phyloP scores from a whole-genome alignment of 2,329 filamentous ascomycete species.

The Ophiostoma quercus region DNA sequence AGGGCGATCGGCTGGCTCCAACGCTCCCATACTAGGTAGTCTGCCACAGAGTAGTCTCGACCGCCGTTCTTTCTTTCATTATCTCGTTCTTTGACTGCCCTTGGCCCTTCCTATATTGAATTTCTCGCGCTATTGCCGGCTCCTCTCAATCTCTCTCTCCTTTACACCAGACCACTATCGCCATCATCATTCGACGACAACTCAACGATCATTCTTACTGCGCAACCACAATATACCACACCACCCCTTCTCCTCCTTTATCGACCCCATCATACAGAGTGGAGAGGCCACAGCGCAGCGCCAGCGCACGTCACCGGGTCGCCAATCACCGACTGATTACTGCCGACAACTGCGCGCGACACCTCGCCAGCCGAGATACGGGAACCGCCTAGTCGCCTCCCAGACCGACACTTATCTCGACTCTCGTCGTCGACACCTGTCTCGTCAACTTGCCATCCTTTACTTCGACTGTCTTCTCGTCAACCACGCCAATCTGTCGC shows the following conservation, averaged over 20 bases:
- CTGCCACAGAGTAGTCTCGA: not conserved
- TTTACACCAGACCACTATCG: not conserved
- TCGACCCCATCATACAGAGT: conserved; percentile 5
- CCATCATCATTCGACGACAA: not conserved
- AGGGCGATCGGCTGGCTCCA: not conserved
- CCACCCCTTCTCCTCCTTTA: not conserved
- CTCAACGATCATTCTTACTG: not conserved
- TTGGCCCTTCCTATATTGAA: not conserved
- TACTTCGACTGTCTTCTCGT: not conserved
- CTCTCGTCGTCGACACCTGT: not conserved
- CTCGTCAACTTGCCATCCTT: not conserved
- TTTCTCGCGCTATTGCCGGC: not conserved
- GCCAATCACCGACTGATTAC: conserved; percentile 15
- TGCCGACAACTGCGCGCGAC: conserved; percentile 9
- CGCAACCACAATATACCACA: not conserved
- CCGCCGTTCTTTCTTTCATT: not conserved
- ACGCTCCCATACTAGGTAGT: not conserved
- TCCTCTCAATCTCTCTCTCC: not conserved
- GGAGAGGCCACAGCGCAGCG: conserved; percentile 20
- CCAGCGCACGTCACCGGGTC: conserved; percentile 22
- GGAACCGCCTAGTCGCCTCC: not conserved
- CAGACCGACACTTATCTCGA: conserved; percentile 12
- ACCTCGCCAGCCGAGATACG: conserved; percentile 8
- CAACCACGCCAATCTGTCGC: not conserved
- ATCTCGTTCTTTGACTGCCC: not conserved